phyloP scores from a whole-genome alignment of 768 basidiomycete species.

The Clathrus columnatus region DNA sequence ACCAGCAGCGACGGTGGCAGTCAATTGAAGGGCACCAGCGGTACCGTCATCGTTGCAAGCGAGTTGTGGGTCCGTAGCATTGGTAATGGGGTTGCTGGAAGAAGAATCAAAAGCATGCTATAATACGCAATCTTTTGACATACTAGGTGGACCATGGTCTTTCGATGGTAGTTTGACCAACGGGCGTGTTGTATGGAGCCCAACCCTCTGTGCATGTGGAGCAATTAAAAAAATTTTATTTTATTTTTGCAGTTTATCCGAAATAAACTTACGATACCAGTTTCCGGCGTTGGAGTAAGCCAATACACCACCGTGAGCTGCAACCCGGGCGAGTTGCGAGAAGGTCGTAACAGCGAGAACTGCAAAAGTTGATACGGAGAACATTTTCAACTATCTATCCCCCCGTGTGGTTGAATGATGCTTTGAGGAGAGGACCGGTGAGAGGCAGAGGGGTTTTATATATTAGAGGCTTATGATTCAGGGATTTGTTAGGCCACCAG shows the following conservation, averaged over 20 bases:
- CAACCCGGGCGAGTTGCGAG: slow-evolving; percentile 2
- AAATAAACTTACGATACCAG: slow-evolving; percentile 9
- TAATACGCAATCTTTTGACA: background rate
- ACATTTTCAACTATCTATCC: too few relatives aligned
- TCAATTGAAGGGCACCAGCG: slow-evolving; percentile 12
- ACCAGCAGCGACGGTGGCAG: slow-evolving; percentile 12
- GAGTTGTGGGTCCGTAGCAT: slow-evolving; percentile 9
- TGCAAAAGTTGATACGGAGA: slow-evolving; percentile 1
- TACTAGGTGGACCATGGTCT: slow-evolving; percentile 14
- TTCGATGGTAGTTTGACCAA: slow-evolving; percentile 13
- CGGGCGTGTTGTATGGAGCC: slow-evolving; percentile 9
- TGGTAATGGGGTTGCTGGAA: slow-evolving; percentile 11
- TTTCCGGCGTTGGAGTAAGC: slow-evolving; percentile 10
- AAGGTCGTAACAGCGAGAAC: background rate
- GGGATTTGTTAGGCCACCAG: too few relatives aligned
- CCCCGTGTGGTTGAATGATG: background rate
- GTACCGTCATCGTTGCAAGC: slow-evolving; percentile 13
- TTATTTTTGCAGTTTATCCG: slow-evolving; percentile 3
- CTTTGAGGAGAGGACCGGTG: background rate
- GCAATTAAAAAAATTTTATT: background rate
- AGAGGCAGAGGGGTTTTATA: background rate
- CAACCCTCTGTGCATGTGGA: background rate
- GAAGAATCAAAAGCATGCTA: background rate
- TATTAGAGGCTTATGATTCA: too few relatives aligned
- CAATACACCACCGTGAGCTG: slow-evolving; percentile 14